Evolutionary conservation across 306 rosid species (phyloP).

Genomic region (Dryas alaskensis): DNA sequence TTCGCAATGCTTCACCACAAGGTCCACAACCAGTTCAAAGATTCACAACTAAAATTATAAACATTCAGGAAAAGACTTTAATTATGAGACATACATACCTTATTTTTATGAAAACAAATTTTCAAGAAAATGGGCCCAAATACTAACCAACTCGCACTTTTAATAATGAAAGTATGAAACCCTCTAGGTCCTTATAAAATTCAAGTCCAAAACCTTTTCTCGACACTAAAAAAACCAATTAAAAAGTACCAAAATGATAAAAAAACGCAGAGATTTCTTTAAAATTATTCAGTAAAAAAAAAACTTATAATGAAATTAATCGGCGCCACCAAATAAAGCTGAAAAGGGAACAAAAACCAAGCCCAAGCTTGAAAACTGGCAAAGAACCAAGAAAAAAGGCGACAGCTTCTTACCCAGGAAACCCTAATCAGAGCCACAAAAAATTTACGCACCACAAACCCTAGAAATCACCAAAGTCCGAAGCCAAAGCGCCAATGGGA

Average conservation of each 20-base stretch:
- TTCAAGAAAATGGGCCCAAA: constrained; percentile 22
- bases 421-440: constrained; percentile 35
- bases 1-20: not conserved
- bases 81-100: constrained; percentile 5
- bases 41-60: not conserved
- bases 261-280: not conserved
- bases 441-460: constrained; percentile 33
- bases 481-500: constrained; percentile 19
- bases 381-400: constrained; percentile 23
- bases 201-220: constrained; percentile 13
- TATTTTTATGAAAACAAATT: not conserved
- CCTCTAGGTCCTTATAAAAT: not conserved
- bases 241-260: not conserved
- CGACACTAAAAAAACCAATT: not conserved
- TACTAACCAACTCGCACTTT: constrained; percentile 4
- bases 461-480: constrained; percentile 28
- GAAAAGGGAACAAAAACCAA: constrained; percentile 11
- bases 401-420: constrained; percentile 27
- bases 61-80: not conserved
- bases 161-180: constrained; percentile 3
- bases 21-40: not conserved
- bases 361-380: constrained; percentile 1
- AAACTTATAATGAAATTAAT: constrained; percentile 32
- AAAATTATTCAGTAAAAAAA: not conserved
- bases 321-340: constrained; percentile 15